Percentiles rank a stretch among this genome's conserved stretches.
These are phyloP conservation scores for Plenodomus biglobosus DNA, from an alignment of 2,329 filamentous ascomycete species.

Conservation along the genomic window DNA sequence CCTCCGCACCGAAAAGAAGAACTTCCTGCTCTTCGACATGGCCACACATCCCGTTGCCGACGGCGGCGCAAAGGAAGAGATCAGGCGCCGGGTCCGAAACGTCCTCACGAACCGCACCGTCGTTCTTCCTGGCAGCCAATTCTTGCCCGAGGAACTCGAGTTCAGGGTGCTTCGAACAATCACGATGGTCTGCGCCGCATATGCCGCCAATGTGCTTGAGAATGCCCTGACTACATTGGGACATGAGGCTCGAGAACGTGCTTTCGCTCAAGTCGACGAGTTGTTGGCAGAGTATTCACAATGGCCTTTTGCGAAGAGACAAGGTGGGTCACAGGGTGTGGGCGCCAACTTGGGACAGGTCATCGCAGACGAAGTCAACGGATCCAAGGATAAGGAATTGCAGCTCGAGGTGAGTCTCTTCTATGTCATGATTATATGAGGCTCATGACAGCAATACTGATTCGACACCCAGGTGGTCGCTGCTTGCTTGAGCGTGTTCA, in stretches of 20 bases:
- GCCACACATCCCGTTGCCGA: slow-evolving; percentile 97
- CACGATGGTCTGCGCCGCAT: slow-evolving; percentile 95
- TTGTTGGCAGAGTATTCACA: slow-evolving; percentile 94
- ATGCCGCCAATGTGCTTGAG: slow-evolving; percentile 96
- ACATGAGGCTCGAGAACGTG: slow-evolving; percentile 89
- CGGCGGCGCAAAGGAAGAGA: slow-evolving; percentile 95
- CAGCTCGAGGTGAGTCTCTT: slow-evolving; percentile 77
- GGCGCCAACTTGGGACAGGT: slow-evolving; percentile 90
- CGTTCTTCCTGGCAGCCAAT: slow-evolving; percentile 81
- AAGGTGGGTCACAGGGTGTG: slow-evolving; percentile 75
- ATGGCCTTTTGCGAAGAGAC: slow-evolving; percentile 88
- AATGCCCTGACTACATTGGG: slow-evolving; percentile 93
- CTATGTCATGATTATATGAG: not conserved
- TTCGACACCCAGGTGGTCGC: slow-evolving; percentile 67
- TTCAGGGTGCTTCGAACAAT: slow-evolving; percentile 92
- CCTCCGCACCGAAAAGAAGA: slow-evolving; percentile 96
- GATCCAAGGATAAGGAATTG: slow-evolving; percentile 87
- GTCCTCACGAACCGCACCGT: slow-evolving; percentile 93
- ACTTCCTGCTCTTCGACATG: slow-evolving; percentile 99
- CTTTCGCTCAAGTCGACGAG: slow-evolving; percentile 96
- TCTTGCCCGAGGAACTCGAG: slow-evolving; percentile 90
- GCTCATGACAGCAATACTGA: slow-evolving; percentile 28
- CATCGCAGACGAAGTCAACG: slow-evolving; percentile 83
- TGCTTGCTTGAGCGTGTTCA: slow-evolving; percentile 96
- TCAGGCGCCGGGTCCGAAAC: slow-evolving; percentile 86